Percentiles rank a stretch among this genome's conserved stretches.
These are phyloP conservation scores for Neofusicoccum umdonicola DNA, from an alignment of 2,329 filamentous ascomycete species.

Conservation along the genomic window DNA sequence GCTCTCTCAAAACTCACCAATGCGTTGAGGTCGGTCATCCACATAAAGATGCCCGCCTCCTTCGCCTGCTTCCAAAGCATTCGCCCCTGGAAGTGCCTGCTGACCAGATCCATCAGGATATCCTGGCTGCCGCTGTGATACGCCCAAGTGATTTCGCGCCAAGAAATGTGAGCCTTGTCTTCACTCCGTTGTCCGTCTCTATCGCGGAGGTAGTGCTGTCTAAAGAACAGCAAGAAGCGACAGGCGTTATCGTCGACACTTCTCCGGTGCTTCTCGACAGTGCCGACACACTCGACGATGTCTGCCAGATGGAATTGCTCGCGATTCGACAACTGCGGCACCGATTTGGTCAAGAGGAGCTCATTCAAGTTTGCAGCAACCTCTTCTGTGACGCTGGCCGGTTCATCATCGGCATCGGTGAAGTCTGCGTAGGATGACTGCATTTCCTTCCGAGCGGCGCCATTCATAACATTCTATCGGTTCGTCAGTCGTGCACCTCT, in stretches of 20 bases:
- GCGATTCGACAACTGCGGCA: conserved; percentile 77
- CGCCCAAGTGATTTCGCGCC: conserved; percentile 80
- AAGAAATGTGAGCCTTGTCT: conserved; percentile 61
- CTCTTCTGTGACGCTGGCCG: conserved; percentile 67
- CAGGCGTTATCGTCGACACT: conserved; percentile 90
- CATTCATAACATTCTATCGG: conserved; percentile 33
- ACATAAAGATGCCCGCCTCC: conserved; percentile 91
- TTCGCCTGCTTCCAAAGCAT: conserved; percentile 83
- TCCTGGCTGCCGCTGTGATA: conserved; percentile 85
- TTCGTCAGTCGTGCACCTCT: conserved; percentile 19
- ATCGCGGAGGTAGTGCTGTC: conserved; percentile 69
- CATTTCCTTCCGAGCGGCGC: conserved; percentile 47
- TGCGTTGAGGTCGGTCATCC: conserved; percentile 75
- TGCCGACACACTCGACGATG: conserved; percentile 78
- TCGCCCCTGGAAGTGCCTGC: conserved; percentile 72
- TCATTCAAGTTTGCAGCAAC: conserved; percentile 70
- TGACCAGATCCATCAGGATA: conserved; percentile 80
- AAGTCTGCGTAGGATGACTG: conserved; percentile 53
- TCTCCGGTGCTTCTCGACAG: conserved; percentile 80
- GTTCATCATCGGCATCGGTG: conserved; percentile 52
- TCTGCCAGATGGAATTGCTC: conserved; percentile 84
- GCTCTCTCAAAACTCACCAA: conserved; percentile 57
- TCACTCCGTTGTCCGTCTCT: conserved; percentile 32
- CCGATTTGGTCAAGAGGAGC: conserved; percentile 68
- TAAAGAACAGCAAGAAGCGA: conserved; percentile 83